Percentiles rank a stretch among this genome's conserved stretches.
Evolutionary conservation across 306 rosid genomes (phyloP).

Genomic region (Vachellia collinsii): DNA sequence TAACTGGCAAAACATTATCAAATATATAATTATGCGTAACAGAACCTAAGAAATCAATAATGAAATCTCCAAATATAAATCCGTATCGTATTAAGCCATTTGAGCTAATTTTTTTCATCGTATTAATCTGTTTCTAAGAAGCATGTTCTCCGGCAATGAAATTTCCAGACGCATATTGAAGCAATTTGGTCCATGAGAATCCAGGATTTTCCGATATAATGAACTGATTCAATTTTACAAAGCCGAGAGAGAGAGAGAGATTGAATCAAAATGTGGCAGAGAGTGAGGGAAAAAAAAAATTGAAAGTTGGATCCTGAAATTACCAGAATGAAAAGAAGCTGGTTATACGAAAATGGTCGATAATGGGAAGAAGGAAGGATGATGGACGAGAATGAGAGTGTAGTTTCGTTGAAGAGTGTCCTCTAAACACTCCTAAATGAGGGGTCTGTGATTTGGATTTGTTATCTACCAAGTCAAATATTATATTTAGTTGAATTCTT

Average conservation of each 20-base stretch:
- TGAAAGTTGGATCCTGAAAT: background rate
- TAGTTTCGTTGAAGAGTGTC: slow-evolving; percentile 27
- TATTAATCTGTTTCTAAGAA: background rate
- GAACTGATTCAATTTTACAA: background rate
- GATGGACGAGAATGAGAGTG: background rate
- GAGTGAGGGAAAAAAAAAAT: background rate
- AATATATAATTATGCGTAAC: background rate
- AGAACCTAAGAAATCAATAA: background rate
- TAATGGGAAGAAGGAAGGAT: slow-evolving; percentile 21
- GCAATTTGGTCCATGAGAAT: background rate
- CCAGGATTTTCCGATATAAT: background rate
- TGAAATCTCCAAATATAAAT: background rate
- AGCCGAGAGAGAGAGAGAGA: too few species aligned
- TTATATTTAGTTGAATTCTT: background rate
- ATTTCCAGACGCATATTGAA: background rate
- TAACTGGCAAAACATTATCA: slow-evolving; percentile 19
- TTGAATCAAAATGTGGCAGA: background rate
- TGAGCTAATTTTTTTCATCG: background rate
- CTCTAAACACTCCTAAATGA: slow-evolving; percentile 28
- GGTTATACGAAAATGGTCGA: background rate
- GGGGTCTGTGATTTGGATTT: slow-evolving; percentile 16
- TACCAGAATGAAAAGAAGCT: slow-evolving; percentile 27
- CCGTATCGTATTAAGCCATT: background rate
- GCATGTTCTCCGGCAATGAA: background rate
- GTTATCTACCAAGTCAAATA: slow-evolving; percentile 43